Evolutionary conservation across 345 rosid species (phyloP), one percentile per base, ranked within the genome.

Genomic region (Corchorus capsularis): DNA sequence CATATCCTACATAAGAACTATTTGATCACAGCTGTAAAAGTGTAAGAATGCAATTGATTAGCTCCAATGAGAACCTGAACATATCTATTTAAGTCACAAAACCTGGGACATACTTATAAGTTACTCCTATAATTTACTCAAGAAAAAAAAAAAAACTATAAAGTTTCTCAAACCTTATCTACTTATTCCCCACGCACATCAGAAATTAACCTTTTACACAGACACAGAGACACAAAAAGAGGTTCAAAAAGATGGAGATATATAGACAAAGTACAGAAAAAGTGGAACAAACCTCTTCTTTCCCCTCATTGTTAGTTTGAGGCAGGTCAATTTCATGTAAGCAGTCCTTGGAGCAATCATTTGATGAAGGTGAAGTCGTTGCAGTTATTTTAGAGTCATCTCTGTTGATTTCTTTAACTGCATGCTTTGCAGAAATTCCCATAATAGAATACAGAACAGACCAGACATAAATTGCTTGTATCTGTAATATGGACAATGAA

Each of bases 401-500:
- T 17, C 14, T 9, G 69, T 85, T 22, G 60, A 27, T 2, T 70
- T 60, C 19, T 35, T 49, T 27, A 43, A 27, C 63, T 56, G 11
- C 74, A 41, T 70, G 53, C 16, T 50, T 53, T 35, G 92, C 80
- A 50, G 83, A 80, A 49, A 83, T 46, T 71, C 91, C 46, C 81
- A 89, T 85, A 52, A 89, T 82, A 74, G 85, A 83, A 83, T 85
- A 89, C 27, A 89, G 88, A 37, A 83, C 80, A 73, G 95, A 83
- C 93, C 93, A 91, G 65, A 89, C 65, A 79, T 79, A 87, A 54
- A 89, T 79, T 56, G 90, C 89, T 79, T 91, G 93, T 77, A 87
- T 56, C 92, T 91, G 67, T 61, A 73, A 72, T 15, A 37, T 54
- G 9, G 63, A 57, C 66, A 70, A 16, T 3, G 4, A 39, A 7